A percentile compares a stretch with the other conserved stretches of the same genome.
These are phyloP conservation scores for Paraleonurus japonicus DNA, from an alignment of 257 asterid species.

Conservation along the genomic window DNA sequence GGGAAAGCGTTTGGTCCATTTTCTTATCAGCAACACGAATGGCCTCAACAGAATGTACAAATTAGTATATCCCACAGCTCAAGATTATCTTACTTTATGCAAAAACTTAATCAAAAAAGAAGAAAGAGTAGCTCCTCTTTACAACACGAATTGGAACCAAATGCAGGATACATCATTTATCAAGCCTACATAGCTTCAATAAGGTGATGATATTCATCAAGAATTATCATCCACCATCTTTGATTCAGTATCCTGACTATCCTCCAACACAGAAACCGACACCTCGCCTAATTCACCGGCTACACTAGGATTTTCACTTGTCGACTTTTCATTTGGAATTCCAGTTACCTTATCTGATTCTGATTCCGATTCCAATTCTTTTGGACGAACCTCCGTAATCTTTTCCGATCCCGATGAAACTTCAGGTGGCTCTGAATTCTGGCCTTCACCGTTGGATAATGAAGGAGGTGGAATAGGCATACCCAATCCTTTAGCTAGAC, in stretches of 20 bases:
- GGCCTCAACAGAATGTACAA: conserved; percentile 7
- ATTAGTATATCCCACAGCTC: conserved; percentile 15
- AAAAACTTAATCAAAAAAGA: neutral
- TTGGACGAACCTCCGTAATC: conserved; percentile 18
- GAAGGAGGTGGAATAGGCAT: conserved; percentile 39
- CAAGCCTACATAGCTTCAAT: conserved; percentile 5
- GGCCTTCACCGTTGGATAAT: conserved; percentile 26
- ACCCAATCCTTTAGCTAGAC: conserved; percentile 82
- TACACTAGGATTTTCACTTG: conserved; percentile 23
- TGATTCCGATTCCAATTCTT: neutral
- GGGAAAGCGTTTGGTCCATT: neutral
- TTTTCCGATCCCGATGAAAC: conserved; percentile 35
- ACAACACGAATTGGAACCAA: conserved; percentile 22
- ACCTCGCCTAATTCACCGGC: conserved; percentile 22
- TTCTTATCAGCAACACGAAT: neutral
- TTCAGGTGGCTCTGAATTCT: conserved; percentile 26
- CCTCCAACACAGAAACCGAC: conserved; percentile 16
- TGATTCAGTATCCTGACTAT: conserved; percentile 21
- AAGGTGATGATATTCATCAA: neutral
- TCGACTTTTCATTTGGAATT: conserved; percentile 19
- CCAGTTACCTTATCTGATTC: conserved; percentile 32
- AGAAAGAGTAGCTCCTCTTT: conserved; percentile 14
- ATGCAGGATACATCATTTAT: conserved; percentile 12
- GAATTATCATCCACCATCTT: conserved; percentile 17
- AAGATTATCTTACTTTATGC: conserved; percentile 18